Percentiles rank a stretch among this genome's conserved stretches.
phyloP scores from a whole-genome alignment of 2,329 filamentous ascomycete species.

The Curvularia sp. region DNA sequence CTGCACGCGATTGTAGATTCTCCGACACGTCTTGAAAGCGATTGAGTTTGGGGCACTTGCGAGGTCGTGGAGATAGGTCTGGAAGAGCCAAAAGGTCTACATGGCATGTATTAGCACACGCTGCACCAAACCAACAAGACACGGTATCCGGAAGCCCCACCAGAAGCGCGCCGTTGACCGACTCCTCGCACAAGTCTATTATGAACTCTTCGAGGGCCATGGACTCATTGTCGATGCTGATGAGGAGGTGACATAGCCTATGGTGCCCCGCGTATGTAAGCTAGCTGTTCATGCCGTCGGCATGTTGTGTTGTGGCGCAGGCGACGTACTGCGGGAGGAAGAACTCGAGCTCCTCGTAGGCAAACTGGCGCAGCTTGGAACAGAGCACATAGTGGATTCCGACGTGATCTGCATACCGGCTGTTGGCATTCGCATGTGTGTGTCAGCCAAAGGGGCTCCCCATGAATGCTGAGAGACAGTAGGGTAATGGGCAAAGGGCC shows the following conservation, averaged over 20 bases:
- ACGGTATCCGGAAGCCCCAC: constrained; percentile 59
- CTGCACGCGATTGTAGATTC: constrained; percentile 88
- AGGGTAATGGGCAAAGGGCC: constrained; percentile 15
- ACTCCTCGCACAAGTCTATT: constrained; percentile 85
- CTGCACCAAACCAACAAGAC: constrained; percentile 29
- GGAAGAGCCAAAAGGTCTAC: constrained; percentile 89
- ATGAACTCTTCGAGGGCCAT: constrained; percentile 91
- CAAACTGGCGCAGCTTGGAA: constrained; percentile 86
- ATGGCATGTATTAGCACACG: constrained; percentile 30
- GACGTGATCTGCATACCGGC: constrained; percentile 87
- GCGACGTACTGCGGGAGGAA: constrained; percentile 71
- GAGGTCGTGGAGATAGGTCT: constrained; percentile 85
- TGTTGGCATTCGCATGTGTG: constrained; percentile 47
- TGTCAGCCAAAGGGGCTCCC: constrained; percentile 2
- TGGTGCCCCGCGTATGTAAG: constrained; percentile 33
- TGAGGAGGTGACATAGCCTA: constrained; percentile 80
- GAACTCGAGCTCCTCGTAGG: constrained; percentile 92
- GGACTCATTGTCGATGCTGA: constrained; percentile 88
- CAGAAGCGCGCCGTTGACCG: constrained; percentile 81
- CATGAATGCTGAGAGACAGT: not conserved
- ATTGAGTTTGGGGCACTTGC: constrained; percentile 76
- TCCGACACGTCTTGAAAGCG: constrained; percentile 80
- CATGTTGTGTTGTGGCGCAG: constrained; percentile 5
- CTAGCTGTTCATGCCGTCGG: constrained; percentile 50
- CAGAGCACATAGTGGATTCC: constrained; percentile 90